A percentile compares a stretch with the other conserved stretches of the same genome.
phyloP scores from a whole-genome alignment of 2,329 filamentous ascomycete species.

The Epichloe sp. region DNA sequence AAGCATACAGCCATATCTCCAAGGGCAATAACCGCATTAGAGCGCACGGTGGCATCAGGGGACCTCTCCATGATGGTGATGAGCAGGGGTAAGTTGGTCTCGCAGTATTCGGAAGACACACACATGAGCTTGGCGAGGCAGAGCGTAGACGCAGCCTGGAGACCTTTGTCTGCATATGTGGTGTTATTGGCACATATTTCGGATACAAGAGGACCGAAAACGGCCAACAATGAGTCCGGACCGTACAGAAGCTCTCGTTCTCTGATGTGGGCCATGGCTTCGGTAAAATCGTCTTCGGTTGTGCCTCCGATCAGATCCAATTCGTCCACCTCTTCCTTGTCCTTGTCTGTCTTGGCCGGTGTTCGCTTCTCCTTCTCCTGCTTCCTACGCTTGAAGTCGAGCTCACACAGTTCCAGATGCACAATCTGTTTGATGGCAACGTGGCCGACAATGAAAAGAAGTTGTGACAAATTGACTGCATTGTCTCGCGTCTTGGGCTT shows the following conservation, averaged over 20 bases:
- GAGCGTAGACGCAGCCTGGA: conserved; percentile 85
- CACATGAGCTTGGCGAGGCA: conserved; percentile 99
- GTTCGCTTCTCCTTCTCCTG: conserved; percentile 67
- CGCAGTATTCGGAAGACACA: conserved; percentile 91
- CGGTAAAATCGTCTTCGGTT: conserved; percentile 84
- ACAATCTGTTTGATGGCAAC: conserved; percentile 99
- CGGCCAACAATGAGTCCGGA: conserved; percentile 68
- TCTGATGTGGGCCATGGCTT: conserved; percentile 71
- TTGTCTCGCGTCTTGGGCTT: conserved; percentile 47
- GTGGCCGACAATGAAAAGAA: conserved; percentile 90
- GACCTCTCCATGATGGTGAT: conserved; percentile 98
- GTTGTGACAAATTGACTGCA: conserved; percentile 69
- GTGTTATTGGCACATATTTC: conserved; percentile 95
- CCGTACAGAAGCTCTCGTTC: conserved; percentile 77
- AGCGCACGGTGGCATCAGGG: conserved; percentile 80
- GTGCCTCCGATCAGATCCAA: conserved; percentile 94
- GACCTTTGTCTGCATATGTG: conserved; percentile 72
- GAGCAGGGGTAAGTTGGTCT: conserved; percentile 78
- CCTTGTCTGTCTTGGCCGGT: conserved; percentile 34
- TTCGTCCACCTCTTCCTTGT: conserved; percentile 61
- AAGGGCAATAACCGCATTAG: conserved; percentile 90
- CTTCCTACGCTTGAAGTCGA: conserved; percentile 95
- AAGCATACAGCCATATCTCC: conserved; percentile 99
- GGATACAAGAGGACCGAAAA: conserved; percentile 81
- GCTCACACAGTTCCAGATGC: conserved; percentile 90